Base-by-base conservation (phyloP, 2,329 filamentous ascomycete species). In the Trichoderma semiorbis region DNA sequence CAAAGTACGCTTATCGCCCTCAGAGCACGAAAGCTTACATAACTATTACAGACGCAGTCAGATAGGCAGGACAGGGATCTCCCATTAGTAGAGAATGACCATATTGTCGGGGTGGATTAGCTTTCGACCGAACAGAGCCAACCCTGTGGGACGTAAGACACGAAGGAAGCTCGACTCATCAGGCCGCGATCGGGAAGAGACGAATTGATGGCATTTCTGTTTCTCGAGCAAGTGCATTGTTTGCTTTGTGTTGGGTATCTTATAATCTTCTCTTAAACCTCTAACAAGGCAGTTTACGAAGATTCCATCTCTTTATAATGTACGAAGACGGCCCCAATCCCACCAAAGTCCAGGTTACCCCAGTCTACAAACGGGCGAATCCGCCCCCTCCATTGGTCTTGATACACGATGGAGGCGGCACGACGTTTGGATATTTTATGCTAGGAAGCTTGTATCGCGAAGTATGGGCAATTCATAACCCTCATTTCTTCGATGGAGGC, bases 351-450 rank as follows among this genome's bases (percentile, higher is more conserved):
- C 77, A 78, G 69, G 39, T 55, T 26, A 67, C 70, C 18, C 75
- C 75, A 5, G 71, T 72, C 28, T 58, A 71, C 66, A 76, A 74
- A 62, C 64, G 58, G n/a, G 69, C 70, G 7, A 74, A 72, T 61
- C 58, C 73, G 6, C 72, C 74, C 14, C 63, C 71, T 55, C 78
- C 77, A 30, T 72, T 79, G 24, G 78, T 79, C 2, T 71, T 79
- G 28, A 76, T 79, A 67, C 78, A 79, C 72, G 78, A 79, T 55
- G 78, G 78, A 32, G 77, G 78, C 66, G 78, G 78, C 73, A 79
- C 78, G 14, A 77, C 78, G 18, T 79, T 78, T 68, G 75, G 75
- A 53, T 79, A 79, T 70, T 78, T 78, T 62, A 70, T 78, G 36
- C 72, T 79, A 18, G 78, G 75, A 26, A 75, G 64, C 62, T 57